Evolutionary conservation across 352 stramenopile species (phyloP).

Genomic region (Globisporangium splendens): DNA sequence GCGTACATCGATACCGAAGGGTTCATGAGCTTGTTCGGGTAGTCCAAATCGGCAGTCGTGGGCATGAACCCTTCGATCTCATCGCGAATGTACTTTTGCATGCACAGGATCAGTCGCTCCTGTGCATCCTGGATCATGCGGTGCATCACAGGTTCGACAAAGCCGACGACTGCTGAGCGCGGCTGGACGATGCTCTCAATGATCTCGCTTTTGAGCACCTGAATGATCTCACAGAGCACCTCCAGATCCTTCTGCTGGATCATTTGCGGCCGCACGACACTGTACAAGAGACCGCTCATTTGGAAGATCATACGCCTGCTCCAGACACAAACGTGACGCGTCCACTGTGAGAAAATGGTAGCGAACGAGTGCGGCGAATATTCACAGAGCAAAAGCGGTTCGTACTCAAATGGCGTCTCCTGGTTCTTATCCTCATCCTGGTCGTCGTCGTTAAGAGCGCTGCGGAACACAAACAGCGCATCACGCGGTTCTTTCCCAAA

Average conservation of each 20-base stretch:
- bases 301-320: constrained; percentile 72
- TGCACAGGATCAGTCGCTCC: constrained; percentile 78
- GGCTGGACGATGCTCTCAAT: constrained; percentile 70
- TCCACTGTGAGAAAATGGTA: no score
- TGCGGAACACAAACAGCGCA: constrained; percentile 43
- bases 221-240: constrained; percentile 71
- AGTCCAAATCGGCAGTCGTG: constrained; percentile 50
- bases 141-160: constrained; percentile 71
- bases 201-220: constrained; percentile 73
- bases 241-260: constrained; percentile 76
- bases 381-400: no score
- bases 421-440: constrained; percentile 32
- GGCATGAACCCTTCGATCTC: constrained; percentile 79
- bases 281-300: constrained; percentile 70
- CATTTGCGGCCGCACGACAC: constrained; percentile 58
- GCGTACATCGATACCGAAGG: constrained; percentile 52
- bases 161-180: constrained; percentile 40
- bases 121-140: constrained; percentile 84
- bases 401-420: constrained; percentile 70
- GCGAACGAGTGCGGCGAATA: no score
- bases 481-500: constrained; percentile 63
- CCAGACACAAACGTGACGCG: no score
- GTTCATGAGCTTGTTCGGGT: constrained; percentile 61
- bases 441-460: constrained; percentile 19
- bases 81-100: constrained; percentile 82